Base-by-base conservation (phyloP, 2,329 filamentous ascomycete genomes). In the Penicillium janthinellum region DNA sequence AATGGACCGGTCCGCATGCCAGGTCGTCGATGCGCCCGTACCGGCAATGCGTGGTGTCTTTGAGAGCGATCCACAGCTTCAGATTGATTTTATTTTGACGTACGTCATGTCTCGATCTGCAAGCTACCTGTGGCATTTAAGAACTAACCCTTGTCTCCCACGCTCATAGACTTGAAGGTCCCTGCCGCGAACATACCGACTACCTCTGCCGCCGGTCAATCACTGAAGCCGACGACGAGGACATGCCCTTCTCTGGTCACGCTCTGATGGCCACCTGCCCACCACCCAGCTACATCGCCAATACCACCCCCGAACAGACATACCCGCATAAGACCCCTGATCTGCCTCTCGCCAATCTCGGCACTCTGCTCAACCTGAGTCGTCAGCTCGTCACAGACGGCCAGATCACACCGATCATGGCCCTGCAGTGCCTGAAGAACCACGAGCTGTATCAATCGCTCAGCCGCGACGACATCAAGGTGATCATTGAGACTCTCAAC, bases 251-350 rank as follows among this genome's bases (percentile, higher is more conserved):
- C 44, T 94, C 90, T 65, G 95, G 94, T 42, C 95, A 99, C 75
- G 93, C 91, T 4, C 82, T 98, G 66, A 98, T 98, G 94, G 90
- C 91, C 15, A 90, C 90, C 15, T 96, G 91, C 72, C 93, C 94
- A 49, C 91, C 93, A 5, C 86, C 88, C 54, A 83, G 80, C 59
- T 84, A 87, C 68, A 83, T 88, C 66, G 77, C 80, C 59, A 79
- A 79, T 47, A 81, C 83, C 35, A 84, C 84, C 1, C 64, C 70
- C 49, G 78, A 82, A 51, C 81, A 86, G 37, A 76, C 80, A 49
- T 87, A 87, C 69, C 83, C 83, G 54, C 86, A 89, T 72, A 86
- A 90, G 73, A 94, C 93, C 52, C 94, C 92, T 79, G 89, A 95
- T 72, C 79, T 95, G 5, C 87, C 84, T 60, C 90, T 89, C 73